Conservation (phyloP, 129 eudicot genomes). For the Artemisia annua region DNA sequence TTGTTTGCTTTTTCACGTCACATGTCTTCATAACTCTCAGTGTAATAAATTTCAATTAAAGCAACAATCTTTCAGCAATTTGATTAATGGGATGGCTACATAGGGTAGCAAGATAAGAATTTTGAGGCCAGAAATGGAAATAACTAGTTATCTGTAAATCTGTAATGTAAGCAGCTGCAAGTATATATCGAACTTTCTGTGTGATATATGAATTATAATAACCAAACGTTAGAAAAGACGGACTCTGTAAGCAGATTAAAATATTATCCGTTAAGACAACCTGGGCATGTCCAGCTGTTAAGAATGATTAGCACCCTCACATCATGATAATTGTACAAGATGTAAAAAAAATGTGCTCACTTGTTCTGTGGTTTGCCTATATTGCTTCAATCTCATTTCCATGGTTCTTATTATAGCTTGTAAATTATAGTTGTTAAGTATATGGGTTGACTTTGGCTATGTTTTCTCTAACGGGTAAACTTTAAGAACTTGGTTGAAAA, state of each 20-base stretch:
- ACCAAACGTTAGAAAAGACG: neutral
- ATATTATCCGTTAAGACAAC: neutral
- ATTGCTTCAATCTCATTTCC: neutral
- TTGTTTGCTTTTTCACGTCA: conserved; percentile 27
- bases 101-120: neutral
- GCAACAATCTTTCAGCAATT: conserved; percentile 25
- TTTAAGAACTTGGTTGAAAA: neutral
- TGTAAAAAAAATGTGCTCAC: neutral
- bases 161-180: neutral
- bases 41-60: conserved; percentile 28
- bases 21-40: conserved; percentile 21
- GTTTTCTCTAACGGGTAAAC: neutral
- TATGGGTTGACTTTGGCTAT: neutral
- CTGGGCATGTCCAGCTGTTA: neutral
- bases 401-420: neutral
- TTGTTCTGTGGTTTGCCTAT: conserved; percentile 6
- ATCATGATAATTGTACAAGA: neutral
- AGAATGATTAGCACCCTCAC: conserved; percentile 8
- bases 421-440: neutral
- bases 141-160: conserved; percentile 18
- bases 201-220: neutral
- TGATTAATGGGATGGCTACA: neutral
- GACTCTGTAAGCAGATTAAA: neutral
- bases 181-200: neutral
- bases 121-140: neutral